Conservation (phyloP, 225 moss, liverwort and hornwort species). For the Polytrichum commune region DNA sequence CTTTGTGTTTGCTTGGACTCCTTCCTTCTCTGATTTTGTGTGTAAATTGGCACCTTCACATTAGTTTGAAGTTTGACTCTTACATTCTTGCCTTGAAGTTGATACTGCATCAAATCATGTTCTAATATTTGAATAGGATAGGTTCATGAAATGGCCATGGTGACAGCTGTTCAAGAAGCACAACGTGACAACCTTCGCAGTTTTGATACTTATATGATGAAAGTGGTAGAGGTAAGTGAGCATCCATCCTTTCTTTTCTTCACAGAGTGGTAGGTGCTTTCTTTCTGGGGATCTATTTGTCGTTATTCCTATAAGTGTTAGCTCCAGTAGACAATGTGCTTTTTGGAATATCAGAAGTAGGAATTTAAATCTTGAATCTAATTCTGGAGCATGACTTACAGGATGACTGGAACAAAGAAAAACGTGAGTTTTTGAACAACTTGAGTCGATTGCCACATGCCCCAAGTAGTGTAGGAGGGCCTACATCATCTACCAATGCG, state of each 20-base stretch:
- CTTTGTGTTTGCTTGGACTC: too few relatives aligned
- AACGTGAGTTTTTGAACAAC: slow-evolving; percentile 90
- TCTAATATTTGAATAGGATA: slow-evolving; percentile 30
- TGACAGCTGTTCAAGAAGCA: slow-evolving; percentile 94
- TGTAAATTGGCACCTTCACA: too few relatives aligned
- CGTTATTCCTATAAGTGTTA: background rate
- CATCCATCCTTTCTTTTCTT: background rate
- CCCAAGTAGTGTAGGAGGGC: slow-evolving; percentile 43
- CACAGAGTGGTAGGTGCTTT: background rate
- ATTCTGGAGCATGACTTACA: slow-evolving; percentile 7
- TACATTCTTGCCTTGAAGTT: background rate
- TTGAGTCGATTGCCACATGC: slow-evolving; percentile 83
- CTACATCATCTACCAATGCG: slow-evolving; percentile 35
- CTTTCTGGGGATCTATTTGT: background rate
- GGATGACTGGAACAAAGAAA: slow-evolving; percentile 96
- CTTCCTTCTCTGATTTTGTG: too few relatives aligned
- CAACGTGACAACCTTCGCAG: slow-evolving; percentile 89
- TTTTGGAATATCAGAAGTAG: background rate
- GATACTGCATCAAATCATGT: background rate
- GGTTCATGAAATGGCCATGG: slow-evolving; percentile 98
- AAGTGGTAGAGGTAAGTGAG: slow-evolving; percentile 71
- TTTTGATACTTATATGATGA: slow-evolving; percentile 89
- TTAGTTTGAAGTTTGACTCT: too few relatives aligned
- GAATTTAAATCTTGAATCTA: background rate
- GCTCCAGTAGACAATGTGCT: too few relatives aligned